phyloP scores from a whole-genome alignment of 192 early-diverging fungal genomes.

The Umbelopsis isabellina region DNA sequence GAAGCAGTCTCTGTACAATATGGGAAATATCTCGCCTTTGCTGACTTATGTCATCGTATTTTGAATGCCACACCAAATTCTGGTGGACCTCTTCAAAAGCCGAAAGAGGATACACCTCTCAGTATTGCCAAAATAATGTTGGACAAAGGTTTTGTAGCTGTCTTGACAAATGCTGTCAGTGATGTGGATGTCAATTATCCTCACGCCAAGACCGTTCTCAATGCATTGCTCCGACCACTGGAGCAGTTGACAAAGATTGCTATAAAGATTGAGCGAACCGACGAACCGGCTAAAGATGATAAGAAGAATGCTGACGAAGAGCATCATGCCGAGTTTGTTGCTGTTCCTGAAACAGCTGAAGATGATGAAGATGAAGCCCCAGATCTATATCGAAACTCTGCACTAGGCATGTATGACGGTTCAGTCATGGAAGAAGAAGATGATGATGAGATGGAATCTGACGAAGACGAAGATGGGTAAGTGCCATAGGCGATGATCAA shows the following conservation, averaged over 20 bases:
- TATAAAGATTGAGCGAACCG: conserved; percentile 78
- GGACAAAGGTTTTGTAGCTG: conserved; percentile 83
- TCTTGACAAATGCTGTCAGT: conserved; percentile 77
- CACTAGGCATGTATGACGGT: conserved; percentile 80
- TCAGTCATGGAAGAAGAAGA: conserved; percentile 71
- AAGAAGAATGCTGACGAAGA: conserved; percentile 38
- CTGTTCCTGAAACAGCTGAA: conserved; percentile 57
- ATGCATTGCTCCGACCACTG: conserved; percentile 81
- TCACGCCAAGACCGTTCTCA: conserved; percentile 72
- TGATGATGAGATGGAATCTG: conserved; percentile 52
- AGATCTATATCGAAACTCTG: conserved; percentile 81
- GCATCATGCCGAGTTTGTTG: conserved; percentile 58
- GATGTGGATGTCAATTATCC: conserved; percentile 95
- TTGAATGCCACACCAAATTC: conserved; percentile 55
- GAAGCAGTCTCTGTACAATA: conserved; percentile 62
- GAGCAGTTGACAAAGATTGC: conserved; percentile 89
- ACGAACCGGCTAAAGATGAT: conserved; percentile 54
- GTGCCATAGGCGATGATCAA: not conserved
- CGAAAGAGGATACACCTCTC: conserved; percentile 60
- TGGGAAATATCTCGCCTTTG: conserved; percentile 66
- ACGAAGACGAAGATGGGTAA: conserved; percentile 62
- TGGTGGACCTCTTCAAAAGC: conserved; percentile 21
- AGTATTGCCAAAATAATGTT: conserved; percentile 81
- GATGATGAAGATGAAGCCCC: conserved; percentile 61
- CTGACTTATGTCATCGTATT: conserved; percentile 70